Percentiles rank a stretch among this genome's conserved stretches.
These are phyloP conservation scores for Diaporthe helianthi DNA, from an alignment of 2,329 filamentous ascomycete species.

Conservation along the genomic window DNA sequence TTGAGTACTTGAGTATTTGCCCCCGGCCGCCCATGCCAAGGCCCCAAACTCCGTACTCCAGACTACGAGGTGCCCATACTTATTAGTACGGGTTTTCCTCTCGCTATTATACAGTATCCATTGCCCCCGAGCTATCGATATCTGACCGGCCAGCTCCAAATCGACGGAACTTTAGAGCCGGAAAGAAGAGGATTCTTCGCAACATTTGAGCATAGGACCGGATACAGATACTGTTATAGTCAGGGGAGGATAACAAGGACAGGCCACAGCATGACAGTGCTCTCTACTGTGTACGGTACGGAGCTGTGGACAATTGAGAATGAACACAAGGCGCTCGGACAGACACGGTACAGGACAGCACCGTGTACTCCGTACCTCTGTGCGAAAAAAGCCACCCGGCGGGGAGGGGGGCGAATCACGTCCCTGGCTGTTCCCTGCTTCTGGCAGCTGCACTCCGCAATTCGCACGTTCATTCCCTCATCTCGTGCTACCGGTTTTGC, in stretches of 20 bases:
- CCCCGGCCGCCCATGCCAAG: conserved; percentile 12
- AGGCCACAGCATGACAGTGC: too few species aligned
- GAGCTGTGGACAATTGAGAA: neutral
- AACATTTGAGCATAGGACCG: neutral
- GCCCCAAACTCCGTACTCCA: neutral
- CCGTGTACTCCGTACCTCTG: neutral
- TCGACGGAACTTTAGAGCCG: neutral
- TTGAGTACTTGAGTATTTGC: conserved; percentile 3
- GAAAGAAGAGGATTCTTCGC: neutral
- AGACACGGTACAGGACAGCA: neutral
- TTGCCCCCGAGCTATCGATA: neutral
- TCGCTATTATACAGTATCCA: neutral
- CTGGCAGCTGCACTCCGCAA: conserved; percentile 17
- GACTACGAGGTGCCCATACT: conserved; percentile 8
- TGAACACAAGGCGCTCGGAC: neutral
- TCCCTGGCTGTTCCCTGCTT: neutral
- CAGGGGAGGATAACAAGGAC: neutral
- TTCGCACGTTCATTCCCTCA: conserved; percentile 23
- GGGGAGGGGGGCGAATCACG: conserved; percentile 16
- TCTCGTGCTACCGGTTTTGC: conserved; percentile 8
- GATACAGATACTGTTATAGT: neutral
- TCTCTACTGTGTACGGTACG: too few species aligned
- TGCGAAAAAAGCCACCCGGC: too few species aligned
- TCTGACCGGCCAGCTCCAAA: conserved; percentile 9
- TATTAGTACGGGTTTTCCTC: neutral